Conservation (phyloP, 495 filamentous ascomycete species). For the Daldinia concentrica region DNA sequence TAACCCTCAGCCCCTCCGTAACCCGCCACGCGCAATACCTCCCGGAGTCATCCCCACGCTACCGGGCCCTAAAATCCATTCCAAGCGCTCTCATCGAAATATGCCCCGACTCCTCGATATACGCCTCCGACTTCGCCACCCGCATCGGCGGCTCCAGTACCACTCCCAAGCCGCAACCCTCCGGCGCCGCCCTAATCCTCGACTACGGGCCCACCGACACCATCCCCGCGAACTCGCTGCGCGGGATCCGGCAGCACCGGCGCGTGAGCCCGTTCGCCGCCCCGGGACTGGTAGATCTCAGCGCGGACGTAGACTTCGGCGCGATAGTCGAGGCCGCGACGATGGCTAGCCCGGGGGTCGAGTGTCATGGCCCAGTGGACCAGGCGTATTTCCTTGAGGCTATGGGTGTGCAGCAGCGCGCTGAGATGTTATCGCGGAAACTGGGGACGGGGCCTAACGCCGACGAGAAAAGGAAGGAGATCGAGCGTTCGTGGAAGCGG, state of each 20-base stretch:
- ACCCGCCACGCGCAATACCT: constrained; percentile 87
- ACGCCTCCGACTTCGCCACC: constrained; percentile 78
- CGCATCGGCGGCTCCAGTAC: constrained; percentile 74
- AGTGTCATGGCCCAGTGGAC: constrained; percentile 92
- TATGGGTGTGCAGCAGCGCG: constrained; percentile 85
- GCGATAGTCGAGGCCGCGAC: constrained; percentile 84
- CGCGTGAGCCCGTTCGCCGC: constrained; percentile 77
- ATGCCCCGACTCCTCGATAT: constrained; percentile 82
- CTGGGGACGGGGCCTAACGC: constrained; percentile 44
- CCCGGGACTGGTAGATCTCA: constrained; percentile 85
- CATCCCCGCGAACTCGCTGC: constrained; percentile 85
- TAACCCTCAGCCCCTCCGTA: constrained; percentile 74
- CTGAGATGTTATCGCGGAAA: constrained; percentile 67
- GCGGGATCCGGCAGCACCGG: constrained; percentile 81
- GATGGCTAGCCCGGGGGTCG: constrained; percentile 75
- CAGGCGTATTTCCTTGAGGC: constrained; percentile 79
- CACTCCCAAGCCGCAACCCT: constrained; percentile 67
- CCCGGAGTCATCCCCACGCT: constrained; percentile 83
- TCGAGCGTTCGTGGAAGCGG: constrained; percentile 80
- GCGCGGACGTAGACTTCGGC: constrained; percentile 90
- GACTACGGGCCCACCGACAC: constrained; percentile 87
- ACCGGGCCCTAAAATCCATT: constrained; percentile 72
- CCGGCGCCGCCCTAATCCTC: constrained; percentile 88
- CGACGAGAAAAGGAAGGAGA: constrained; percentile 62
- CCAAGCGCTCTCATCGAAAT: constrained; percentile 80